Evolutionary conservation across 2,329 filamentous ascomycete genomes (phyloP), one percentile per base, ranked within the genome.

Genomic region (Pestalotiopsis sp.): DNA sequence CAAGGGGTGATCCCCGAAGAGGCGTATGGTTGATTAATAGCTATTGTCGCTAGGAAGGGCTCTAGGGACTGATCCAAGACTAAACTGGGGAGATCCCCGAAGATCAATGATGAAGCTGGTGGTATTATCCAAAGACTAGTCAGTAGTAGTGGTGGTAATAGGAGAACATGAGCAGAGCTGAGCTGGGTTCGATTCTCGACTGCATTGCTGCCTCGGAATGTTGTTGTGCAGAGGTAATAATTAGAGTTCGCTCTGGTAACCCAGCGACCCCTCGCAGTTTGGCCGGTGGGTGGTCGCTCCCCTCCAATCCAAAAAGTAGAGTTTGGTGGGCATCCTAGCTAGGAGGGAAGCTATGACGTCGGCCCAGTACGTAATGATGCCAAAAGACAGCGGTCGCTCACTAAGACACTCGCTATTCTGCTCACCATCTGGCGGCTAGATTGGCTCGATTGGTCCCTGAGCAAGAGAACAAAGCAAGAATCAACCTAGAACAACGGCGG

Each of bases 281-380:
- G 27, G 27, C 4, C 20, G n/a, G 17, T 17, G 45, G 17, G 3
- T 52, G 7, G 17, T 52, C 17, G 7, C 7, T n/a, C 20, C 17
- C 45, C 45, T n/a, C 45, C 57, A 59, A 59, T 59, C 57, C 25
- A 12, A n/a, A 20, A 52, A 14, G 45, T 52, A 20, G 45, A 20
- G 45, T 52, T 52, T 52, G 45, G 13, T 31, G 27, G 27, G 20
- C 12, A 59, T 31, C 57, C 20, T 27, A 23, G 11, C 9, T 23
- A 17, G 57, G 57, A 31, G 57, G 57, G 57, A 27, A 59, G 57
- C 57, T 59, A 59, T 59, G 57, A 59, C 57, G 57, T 59, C 27
- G 23, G 17, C 57, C 57, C 57, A 13, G 45, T 52, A 52, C 45
- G 45, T 52, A 52, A 52, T 52, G n/a, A 52, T 52, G 45, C 20